Evolutionary conservation across 2,329 filamentous ascomycete species (phyloP).

Genomic region (Didymella glomerata): DNA sequence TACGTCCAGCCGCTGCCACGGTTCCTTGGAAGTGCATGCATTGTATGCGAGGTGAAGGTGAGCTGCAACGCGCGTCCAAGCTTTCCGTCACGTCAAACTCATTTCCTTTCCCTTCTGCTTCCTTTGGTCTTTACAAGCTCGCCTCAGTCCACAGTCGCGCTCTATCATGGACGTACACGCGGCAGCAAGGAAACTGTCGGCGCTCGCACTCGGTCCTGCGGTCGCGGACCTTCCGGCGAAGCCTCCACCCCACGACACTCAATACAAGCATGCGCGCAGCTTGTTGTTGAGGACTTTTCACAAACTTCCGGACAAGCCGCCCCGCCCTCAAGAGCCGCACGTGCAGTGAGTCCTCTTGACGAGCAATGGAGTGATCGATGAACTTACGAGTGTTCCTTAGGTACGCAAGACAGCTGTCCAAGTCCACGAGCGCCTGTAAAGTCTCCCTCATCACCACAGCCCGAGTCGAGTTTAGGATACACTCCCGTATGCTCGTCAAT

Average conservation of each 20-base stretch:
- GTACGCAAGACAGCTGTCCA: too few relatives aligned
- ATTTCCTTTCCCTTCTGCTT: neutral
- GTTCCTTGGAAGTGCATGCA: neutral
- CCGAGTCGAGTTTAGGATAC: neutral
- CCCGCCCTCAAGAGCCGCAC: too few relatives aligned
- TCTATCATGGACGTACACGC: neutral
- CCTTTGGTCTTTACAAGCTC: neutral
- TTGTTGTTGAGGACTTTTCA: neutral
- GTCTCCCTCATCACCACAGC: too few relatives aligned
- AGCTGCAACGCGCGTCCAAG: neutral
- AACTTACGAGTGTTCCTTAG: too few relatives aligned
- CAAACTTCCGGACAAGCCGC: neutral
- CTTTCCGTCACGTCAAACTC: neutral
- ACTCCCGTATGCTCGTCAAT: neutral
- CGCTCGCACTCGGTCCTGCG: neutral
- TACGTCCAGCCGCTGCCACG: neutral
- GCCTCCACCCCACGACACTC: neutral
- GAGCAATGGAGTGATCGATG: too few relatives aligned
- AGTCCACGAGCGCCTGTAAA: too few relatives aligned
- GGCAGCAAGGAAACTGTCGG: neutral
- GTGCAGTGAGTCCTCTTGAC: too few relatives aligned
- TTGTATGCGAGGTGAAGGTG: neutral
- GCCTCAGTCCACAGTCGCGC: neutral
- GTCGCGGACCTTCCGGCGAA: neutral
- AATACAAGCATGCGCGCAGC: neutral